These are phyloP conservation scores for Penicillium sp. DNA, from an alignment of 2,329 filamentous ascomycete species.

Conservation along the genomic window DNA sequence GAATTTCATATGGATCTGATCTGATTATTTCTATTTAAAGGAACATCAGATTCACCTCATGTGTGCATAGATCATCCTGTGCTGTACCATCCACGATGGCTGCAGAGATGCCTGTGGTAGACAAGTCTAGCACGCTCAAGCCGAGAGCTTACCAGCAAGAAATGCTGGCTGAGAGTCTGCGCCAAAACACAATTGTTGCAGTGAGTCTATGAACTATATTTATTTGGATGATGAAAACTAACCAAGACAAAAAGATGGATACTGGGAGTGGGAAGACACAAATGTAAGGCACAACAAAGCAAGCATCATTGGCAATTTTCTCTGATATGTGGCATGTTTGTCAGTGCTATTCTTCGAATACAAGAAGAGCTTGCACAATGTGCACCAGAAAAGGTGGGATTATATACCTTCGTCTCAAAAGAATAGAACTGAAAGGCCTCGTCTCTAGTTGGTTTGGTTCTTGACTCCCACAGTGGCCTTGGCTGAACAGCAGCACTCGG, in stretches of 20 bases:
- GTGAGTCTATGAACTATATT: constrained; percentile 40
- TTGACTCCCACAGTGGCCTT: constrained; percentile 66
- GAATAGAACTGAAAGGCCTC: not conserved
- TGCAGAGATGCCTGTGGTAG: not conserved
- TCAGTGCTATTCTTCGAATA: constrained; percentile 65
- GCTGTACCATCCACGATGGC: constrained; percentile 1
- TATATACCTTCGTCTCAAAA: not conserved
- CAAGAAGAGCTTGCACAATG: constrained; percentile 58
- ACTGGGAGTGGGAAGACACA: constrained; percentile 77
- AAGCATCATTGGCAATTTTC: not conserved
- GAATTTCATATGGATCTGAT: no score
- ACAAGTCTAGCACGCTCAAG: not conserved
- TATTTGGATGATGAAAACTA: not conserved
- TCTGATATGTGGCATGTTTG: not conserved
- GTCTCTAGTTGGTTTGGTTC: constrained; percentile 60
- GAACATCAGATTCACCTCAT: not conserved
- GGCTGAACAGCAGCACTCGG: constrained; percentile 61
- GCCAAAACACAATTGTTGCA: constrained; percentile 67
- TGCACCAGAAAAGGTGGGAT: constrained; percentile 51
- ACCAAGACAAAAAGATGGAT: constrained; percentile 60
- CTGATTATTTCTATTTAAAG: no score
- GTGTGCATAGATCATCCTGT: not conserved
- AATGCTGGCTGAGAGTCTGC: constrained; percentile 68
- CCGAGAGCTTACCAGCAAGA: constrained; percentile 66
- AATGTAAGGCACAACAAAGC: constrained; percentile 51